Conservation (phyloP, 1,139 yeast species). For the Suhomyces coccinellae region DNA sequence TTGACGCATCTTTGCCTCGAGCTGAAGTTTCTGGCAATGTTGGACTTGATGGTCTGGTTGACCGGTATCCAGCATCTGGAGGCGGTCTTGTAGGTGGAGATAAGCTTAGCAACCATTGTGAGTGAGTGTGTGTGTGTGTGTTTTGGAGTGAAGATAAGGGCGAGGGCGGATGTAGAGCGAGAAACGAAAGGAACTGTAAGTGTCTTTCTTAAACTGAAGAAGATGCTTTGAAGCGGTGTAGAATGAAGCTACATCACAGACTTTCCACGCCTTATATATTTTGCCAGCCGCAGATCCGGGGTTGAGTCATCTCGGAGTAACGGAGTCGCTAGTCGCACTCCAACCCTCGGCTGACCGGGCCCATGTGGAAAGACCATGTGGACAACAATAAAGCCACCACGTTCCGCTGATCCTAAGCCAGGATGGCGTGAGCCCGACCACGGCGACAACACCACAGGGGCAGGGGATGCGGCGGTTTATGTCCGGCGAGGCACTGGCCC, state of each 20-base stretch:
- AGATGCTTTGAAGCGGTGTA: too few species aligned
- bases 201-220: too few species aligned
- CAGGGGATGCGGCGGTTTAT: neutral
- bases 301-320: slow-evolving; percentile 14
- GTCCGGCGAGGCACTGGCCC: neutral
- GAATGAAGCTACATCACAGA: too few species aligned
- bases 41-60: slow-evolving; percentile 14
- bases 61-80: slow-evolving; percentile 48
- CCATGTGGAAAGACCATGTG: neutral
- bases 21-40: slow-evolving; percentile 30
- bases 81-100: slow-evolving; percentile 44
- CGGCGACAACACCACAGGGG: too few species aligned
- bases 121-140: neutral
- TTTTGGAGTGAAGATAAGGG: too few species aligned
- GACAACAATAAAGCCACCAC: neutral
- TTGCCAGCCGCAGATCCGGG: slow-evolving; percentile 7
- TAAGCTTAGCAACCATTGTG: slow-evolving; percentile 33
- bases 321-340: slow-evolving; percentile 7
- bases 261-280: neutral
- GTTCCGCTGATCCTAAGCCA: too few species aligned
- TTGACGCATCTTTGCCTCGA: slow-evolving; percentile 42
- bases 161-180: too few species aligned
- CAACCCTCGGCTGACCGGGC: slow-evolving; percentile 6
- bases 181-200: too few species aligned
- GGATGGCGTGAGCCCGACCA: too few species aligned